Evolutionary conservation across 495 filamentous ascomycete species (phyloP).

Genomic region (Venustampulla echinocandica): DNA sequence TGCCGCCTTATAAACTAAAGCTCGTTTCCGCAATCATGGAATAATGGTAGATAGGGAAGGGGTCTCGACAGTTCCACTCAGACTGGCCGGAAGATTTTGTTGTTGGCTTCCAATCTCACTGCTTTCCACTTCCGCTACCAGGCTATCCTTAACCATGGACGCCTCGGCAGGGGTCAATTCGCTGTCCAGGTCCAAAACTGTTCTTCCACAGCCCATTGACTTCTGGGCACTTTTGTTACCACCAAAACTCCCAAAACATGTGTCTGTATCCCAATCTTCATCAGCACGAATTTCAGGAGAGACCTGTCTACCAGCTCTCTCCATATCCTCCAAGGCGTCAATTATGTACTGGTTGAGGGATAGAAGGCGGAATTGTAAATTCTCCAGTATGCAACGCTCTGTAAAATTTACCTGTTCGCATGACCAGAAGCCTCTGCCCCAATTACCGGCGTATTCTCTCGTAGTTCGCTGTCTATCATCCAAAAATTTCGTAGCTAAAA

Average conservation of each 20-base stretch:
- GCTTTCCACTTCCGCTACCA: slow-evolving; percentile 1
- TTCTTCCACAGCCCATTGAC: slow-evolving; percentile 6
- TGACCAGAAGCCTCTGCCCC: slow-evolving; percentile 42
- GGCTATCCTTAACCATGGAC: slow-evolving; percentile 7
- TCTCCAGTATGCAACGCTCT: slow-evolving; percentile 46
- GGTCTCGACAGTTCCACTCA: background rate
- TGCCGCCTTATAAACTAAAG: background rate
- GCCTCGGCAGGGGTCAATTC: slow-evolving; percentile 17
- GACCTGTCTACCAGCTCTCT: slow-evolving; percentile 35
- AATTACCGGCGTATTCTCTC: slow-evolving; percentile 31
- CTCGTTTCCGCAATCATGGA: background rate
- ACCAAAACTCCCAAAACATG: slow-evolving; percentile 8
- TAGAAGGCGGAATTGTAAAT: slow-evolving; percentile 41
- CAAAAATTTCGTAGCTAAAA: slow-evolving; percentile 45
- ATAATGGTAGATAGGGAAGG: slow-evolving; percentile 9
- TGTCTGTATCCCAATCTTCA: slow-evolving; percentile 9
- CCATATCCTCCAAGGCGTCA: slow-evolving; percentile 44
- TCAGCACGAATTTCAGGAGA: slow-evolving; percentile 11
- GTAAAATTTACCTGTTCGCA: slow-evolving; percentile 47
- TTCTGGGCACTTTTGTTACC: background rate
- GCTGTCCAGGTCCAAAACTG: slow-evolving; percentile 3
- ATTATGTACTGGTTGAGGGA: slow-evolving; percentile 36
- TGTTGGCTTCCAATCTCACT: background rate
- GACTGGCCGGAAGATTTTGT: slow-evolving; percentile 3
- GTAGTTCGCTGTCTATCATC: slow-evolving; percentile 39